A percentile compares a stretch with the other conserved stretches of the same genome.
phyloP scores from a whole-genome alignment of 768 basidiomycete species.

The Gymnopilus junonius region DNA sequence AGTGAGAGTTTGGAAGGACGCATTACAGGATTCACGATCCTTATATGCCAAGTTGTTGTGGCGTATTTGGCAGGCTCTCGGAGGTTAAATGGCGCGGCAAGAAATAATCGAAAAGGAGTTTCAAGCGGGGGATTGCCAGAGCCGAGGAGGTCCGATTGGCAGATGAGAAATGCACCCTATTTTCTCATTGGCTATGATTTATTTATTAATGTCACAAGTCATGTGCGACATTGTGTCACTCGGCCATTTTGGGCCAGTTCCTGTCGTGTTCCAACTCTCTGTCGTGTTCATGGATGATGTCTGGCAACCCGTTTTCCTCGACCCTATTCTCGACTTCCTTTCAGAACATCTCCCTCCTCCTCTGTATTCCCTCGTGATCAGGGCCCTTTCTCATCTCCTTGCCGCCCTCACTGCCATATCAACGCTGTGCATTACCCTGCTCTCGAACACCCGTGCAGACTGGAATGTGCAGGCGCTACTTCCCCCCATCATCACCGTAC shows the following conservation, averaged over 20 bases:
- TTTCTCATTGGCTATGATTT: background rate
- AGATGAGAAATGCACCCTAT: background rate
- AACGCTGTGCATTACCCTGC: constrained; percentile 49
- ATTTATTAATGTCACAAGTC: constrained; percentile 1
- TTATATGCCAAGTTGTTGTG: constrained; percentile 34
- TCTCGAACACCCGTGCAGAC: constrained; percentile 54
- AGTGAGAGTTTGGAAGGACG: constrained; percentile 23
- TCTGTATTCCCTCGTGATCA: constrained; percentile 54
- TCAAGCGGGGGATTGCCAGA: background rate
- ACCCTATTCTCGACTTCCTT: constrained; percentile 58
- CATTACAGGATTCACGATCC: constrained; percentile 17
- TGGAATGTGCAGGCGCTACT: constrained; percentile 73
- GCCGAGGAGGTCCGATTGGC: background rate
- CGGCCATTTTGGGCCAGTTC: background rate
- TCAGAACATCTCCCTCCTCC: constrained; percentile 58
- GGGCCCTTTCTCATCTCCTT: constrained; percentile 55
- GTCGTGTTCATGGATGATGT: constrained; percentile 23
- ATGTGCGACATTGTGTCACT: background rate
- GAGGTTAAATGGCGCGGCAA: constrained; percentile 20
- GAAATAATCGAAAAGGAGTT: constrained; percentile 1
- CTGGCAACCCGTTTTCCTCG: constrained; percentile 52
- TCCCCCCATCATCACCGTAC: constrained; percentile 74
- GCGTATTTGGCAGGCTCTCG: constrained; percentile 25
- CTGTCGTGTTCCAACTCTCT: background rate
- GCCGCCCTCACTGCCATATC: constrained; percentile 53